Conservation (phyloP, 768 basidiomycete genomes). For the Russula ochroleuca region DNA sequence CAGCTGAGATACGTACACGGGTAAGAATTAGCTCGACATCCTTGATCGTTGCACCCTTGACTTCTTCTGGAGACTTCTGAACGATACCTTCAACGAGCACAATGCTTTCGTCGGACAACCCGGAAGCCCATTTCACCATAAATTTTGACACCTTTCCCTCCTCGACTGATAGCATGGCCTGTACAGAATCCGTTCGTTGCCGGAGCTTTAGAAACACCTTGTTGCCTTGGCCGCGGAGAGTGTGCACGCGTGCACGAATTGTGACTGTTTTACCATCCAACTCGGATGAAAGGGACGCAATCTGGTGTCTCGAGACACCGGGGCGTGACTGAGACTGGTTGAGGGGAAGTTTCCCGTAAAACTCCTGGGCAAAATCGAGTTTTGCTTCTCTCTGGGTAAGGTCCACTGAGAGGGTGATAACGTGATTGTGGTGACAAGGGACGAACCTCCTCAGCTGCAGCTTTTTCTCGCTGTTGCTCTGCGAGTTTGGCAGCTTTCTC, state of each 20-base stretch:
- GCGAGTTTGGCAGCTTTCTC: constrained; percentile 79
- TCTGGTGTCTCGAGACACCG: constrained; percentile 54
- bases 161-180: constrained; percentile 71
- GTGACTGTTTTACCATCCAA: constrained; percentile 72
- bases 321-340: constrained; percentile 86
- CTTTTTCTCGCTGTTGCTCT: constrained; percentile 64
- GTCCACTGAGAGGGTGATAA: not conserved
- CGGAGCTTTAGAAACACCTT: constrained; percentile 92
- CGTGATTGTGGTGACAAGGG: not conserved
- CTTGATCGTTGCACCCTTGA: constrained; percentile 86
- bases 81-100: constrained; percentile 85
- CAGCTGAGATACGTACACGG: constrained; percentile 49
- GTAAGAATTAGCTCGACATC: constrained; percentile 83
- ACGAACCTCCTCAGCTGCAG: constrained; percentile 59
- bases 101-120: constrained; percentile 81
- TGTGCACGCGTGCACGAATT: constrained; percentile 87
- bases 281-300: constrained; percentile 56
- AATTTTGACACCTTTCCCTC: constrained; percentile 85
- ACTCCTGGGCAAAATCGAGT: constrained; percentile 72
- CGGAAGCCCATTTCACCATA: constrained; percentile 91
- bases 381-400: constrained; percentile 12
- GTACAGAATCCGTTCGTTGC: constrained; percentile 81
- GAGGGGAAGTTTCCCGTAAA: constrained; percentile 84
- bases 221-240: constrained; percentile 85
- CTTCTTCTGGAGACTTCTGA: constrained; percentile 70